These are phyloP conservation scores for Thelonectria blattea DNA, from an alignment of 2,329 filamentous ascomycete genomes.

Conservation along the genomic window DNA sequence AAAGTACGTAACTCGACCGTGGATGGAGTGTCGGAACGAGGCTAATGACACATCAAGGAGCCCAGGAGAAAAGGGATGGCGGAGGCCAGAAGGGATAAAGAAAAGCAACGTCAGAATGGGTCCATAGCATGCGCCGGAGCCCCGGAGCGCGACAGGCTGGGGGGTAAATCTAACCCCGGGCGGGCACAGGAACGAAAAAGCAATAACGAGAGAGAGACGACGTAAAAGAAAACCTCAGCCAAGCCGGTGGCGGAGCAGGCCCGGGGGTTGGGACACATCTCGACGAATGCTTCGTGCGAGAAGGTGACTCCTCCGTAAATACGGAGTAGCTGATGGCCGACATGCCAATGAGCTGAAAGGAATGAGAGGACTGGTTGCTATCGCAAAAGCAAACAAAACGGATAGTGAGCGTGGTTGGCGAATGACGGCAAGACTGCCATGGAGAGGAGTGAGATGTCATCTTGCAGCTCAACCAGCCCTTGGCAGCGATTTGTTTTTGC, in stretches of 20 bases:
- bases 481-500: background rate
- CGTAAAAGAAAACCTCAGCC: conserved; percentile 26
- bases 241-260: conserved; percentile 22
- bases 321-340: background rate
- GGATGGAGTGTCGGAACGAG: background rate
- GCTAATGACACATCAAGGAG: conserved; percentile 18
- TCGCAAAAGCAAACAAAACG: background rate
- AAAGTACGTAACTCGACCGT: no score
- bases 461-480: background rate
- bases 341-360: background rate
- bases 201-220: conserved; percentile 17
- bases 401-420: background rate
- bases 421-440: background rate
- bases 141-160: conserved; percentile 9
- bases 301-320: background rate
- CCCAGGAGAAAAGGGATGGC: background rate
- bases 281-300: no score
- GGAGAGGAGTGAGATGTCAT: background rate
- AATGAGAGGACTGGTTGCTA: background rate
- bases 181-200: conserved; percentile 12
- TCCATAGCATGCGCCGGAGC: background rate
- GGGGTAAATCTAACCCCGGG: conserved; percentile 3
- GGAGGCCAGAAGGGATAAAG: background rate
- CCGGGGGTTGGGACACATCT: conserved; percentile 17
- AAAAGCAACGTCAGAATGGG: conserved; percentile 8